Evolutionary conservation across 331 rosid genomes (phyloP).

Genomic region (Quercus lobata): DNA sequence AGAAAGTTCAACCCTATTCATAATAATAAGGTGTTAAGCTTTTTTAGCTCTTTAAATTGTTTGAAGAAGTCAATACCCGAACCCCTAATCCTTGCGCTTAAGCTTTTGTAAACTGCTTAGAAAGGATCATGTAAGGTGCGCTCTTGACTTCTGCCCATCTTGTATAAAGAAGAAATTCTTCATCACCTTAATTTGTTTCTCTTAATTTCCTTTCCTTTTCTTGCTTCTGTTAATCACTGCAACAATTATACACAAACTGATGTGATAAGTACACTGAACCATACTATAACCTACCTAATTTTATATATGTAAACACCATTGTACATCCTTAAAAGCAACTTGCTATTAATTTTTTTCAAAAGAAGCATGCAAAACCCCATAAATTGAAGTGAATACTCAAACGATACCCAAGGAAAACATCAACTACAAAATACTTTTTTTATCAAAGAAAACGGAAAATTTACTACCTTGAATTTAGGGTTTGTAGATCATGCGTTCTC

Average conservation of each 20-base stretch:
- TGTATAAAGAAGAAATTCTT: constrained; percentile 40
- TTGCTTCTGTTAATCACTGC: constrained; percentile 33
- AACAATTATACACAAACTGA: not conserved
- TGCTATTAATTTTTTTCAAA: too few relatives aligned
- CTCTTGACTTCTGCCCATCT: constrained; percentile 84
- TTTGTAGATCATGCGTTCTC: constrained; percentile 38
- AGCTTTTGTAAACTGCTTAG: constrained; percentile 9
- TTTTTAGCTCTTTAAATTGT: constrained; percentile 22
- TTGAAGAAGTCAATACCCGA: constrained; percentile 98
- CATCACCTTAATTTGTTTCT: constrained; percentile 9
- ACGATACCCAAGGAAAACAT: too few relatives aligned
- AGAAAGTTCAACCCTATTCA: constrained; percentile 10
- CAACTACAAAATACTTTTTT: too few relatives aligned
- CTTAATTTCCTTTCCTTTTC: not conserved
- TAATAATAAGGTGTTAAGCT: constrained; percentile 24
- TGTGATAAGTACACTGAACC: not conserved
- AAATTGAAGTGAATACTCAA: too few relatives aligned
- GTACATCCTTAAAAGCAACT: too few relatives aligned
- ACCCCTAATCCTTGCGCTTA: constrained; percentile 59
- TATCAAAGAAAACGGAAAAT: not conserved
- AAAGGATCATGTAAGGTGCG: constrained; percentile 82
- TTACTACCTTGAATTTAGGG: constrained; percentile 17
- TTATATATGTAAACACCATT: too few relatives aligned
- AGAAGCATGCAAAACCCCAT: too few relatives aligned
- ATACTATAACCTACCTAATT: too few relatives aligned